These are phyloP conservation scores for Hypoxylon sp. DNA, from an alignment of 2,329 filamentous ascomycete genomes.

Conservation along the genomic window DNA sequence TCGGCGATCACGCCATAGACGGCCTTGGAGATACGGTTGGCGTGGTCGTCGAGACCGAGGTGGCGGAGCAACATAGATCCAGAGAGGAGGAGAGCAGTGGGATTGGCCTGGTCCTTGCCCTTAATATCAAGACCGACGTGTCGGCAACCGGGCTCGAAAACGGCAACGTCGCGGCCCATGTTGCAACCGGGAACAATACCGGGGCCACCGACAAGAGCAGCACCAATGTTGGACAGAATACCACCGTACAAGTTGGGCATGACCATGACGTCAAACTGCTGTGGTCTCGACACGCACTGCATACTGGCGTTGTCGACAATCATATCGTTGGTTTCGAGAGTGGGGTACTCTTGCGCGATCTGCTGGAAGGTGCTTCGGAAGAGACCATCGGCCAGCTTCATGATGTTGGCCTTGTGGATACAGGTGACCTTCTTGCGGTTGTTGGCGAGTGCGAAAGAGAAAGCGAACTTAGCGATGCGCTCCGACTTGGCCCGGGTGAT, in stretches of 20 bases:
- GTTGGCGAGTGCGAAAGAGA: conserved; percentile 97
- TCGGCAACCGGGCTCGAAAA: conserved; percentile 98
- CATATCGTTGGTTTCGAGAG: conserved; percentile 97
- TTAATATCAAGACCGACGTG: conserved; percentile 99
- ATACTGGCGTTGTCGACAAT: conserved; percentile 99
- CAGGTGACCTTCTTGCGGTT: conserved; percentile 99
- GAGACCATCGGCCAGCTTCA: conserved; percentile 99
- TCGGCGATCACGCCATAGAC: conserved; percentile 84
- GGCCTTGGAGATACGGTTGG: conserved; percentile 96
- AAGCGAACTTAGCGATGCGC: conserved; percentile 99
- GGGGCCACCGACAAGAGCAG: conserved; percentile 94
- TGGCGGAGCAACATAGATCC: conserved; percentile 98
- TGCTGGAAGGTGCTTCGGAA: conserved; percentile 98
- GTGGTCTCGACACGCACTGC: conserved; percentile 95
- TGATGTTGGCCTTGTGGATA: conserved; percentile 99
- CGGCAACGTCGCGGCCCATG: conserved; percentile 98
- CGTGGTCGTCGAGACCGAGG: conserved; percentile 96
- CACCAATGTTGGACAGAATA: conserved; percentile 98
- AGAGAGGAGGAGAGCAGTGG: conserved; percentile 93
- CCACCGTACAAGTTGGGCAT: conserved; percentile 99
- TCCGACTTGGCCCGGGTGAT: conserved; percentile 99
- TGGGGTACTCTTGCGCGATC: conserved; percentile 94
- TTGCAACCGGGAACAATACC: conserved; percentile 99
- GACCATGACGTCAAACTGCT: conserved; percentile 99
- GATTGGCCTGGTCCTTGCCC: conserved; percentile 99